Evolutionary conservation across 345 rosid genomes (phyloP).

Genomic region (Odontarrhena argentea): DNA sequence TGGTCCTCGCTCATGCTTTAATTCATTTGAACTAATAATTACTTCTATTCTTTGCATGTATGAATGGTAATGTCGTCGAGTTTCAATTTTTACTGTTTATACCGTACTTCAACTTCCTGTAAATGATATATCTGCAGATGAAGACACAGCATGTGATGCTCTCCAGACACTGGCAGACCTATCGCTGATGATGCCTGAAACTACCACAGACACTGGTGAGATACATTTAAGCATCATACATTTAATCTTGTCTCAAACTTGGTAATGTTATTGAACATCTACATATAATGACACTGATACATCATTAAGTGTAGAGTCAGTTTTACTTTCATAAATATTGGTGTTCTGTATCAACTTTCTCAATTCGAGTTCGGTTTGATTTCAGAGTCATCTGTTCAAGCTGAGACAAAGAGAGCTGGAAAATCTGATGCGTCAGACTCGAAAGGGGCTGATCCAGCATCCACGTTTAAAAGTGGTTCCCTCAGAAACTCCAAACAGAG

Average conservation of each 20-base stretch:
- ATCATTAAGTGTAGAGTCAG: not conserved
- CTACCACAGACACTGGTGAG: conserved; percentile 67
- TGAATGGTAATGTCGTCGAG: conserved; percentile 18
- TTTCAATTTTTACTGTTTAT: conserved; percentile 10
- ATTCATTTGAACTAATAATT: conserved; percentile 19
- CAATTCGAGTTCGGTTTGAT: conserved; percentile 29
- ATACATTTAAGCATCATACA: conserved; percentile 25
- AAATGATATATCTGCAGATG: conserved; percentile 48
- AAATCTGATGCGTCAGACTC: conserved; percentile 48
- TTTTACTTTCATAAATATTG: conserved; percentile 2
- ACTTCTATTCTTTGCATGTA: conserved; percentile 7
- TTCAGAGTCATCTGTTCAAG: conserved; percentile 60
- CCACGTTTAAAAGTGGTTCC: conserved; percentile 48
- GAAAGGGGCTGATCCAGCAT: conserved; percentile 48
- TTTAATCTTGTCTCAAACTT: conserved; percentile 22
- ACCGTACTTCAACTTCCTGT: conserved; percentile 8
- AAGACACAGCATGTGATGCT: conserved; percentile 69
- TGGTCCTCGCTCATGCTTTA: not conserved
- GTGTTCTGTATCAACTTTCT: conserved; percentile 6
- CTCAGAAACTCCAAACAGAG: conserved; percentile 46
- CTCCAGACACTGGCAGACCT: conserved; percentile 76
- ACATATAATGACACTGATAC: not conserved
- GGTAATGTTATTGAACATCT: conserved; percentile 7
- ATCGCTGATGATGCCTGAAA: conserved; percentile 74
- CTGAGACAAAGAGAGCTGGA: conserved; percentile 52